Evolutionary conservation across 2,329 filamentous ascomycete genomes (phyloP), one percentile per base, ranked within the genome.

Genomic region (Pseudogymnoascus sp.): DNA sequence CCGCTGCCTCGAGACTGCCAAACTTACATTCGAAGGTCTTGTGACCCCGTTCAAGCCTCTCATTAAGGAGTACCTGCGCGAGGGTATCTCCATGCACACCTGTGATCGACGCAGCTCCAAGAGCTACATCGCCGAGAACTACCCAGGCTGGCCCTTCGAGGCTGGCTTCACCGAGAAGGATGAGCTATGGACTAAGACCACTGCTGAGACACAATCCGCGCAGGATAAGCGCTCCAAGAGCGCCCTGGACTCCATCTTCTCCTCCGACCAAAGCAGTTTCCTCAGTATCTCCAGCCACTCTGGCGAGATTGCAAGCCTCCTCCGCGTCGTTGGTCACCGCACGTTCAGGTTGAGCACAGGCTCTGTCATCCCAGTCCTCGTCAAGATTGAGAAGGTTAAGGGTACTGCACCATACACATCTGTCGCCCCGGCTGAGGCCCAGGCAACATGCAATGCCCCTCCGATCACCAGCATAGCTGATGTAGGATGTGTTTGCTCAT

Each of bases 31-130:
- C 70, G 71, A 72, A 1, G 77, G 75, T 10, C 76, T 90, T 2
- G 68, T 76, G 1, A 70, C 88, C 1, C 84, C 85, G 0, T 89
- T 88, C 67, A 72, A 73, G 1, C 87, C 86, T 0, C 76, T 77
- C 1, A 75, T 90, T 65, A 89, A 88, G 73, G 87, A 90, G 68
- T 72, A 81, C 37, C 77, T 90, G 67, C 80, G 87, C 31, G 88
- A 90, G 73, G 82, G 82, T 1, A 83, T 90, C 63, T 85, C 81
- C 62, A 82, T 85, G 44, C 87, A 89, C 70, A 89, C 86, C 0
- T 91, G 88, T 71, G 85, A 90, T 73, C 79, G 82, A 31, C 79
- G 87, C 8, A 81, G 80, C 21, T 81, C 74, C 68, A 81, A 78
- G 69, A 78, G 80, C 0, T 78, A 79, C 64, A 85, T 90, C 65